phyloP scores from a whole-genome alignment of 1,284 basidiomycete genomes.

The Athelia sp. region DNA sequence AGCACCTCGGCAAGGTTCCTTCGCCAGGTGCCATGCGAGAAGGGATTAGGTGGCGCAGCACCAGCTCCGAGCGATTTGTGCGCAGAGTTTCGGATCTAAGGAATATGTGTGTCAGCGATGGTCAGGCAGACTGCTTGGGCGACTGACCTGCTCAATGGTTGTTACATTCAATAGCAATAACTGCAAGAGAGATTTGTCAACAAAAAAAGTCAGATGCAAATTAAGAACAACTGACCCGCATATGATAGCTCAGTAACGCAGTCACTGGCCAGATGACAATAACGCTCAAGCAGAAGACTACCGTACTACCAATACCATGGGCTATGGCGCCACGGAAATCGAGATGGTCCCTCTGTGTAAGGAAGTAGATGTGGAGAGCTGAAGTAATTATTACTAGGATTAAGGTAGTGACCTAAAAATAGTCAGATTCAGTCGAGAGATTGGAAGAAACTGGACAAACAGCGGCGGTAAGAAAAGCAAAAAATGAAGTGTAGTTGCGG shows the following conservation, averaged over 20 bases:
- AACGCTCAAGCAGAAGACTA: conserved; percentile 68
- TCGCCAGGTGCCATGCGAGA: conserved; percentile 70
- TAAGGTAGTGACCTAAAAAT: conserved; percentile 55
- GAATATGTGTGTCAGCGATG: conserved; percentile 7
- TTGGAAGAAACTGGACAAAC: conserved; percentile 40
- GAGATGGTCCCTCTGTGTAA: conserved; percentile 49
- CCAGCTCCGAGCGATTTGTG: conserved; percentile 63
- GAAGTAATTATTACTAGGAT: conserved; percentile 78
- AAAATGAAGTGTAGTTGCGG: conserved; percentile 89
- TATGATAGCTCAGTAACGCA: conserved; percentile 78
- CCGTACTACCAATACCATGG: conserved; percentile 68
- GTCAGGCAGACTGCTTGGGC: conserved; percentile 3
- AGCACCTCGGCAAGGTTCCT: conserved; percentile 64
- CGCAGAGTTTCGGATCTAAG: conserved; percentile 72
- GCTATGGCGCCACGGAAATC: conserved; percentile 55
- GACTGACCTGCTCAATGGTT: conserved; percentile 86
- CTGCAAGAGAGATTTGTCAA: conserved; percentile 30
- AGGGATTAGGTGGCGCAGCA: conserved; percentile 65
- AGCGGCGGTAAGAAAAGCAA: conserved; percentile 68
- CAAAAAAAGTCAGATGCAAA: conserved; percentile 1
- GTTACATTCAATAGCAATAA: conserved; percentile 81
- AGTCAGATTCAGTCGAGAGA: conserved; percentile 7
- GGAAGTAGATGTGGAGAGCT: conserved; percentile 72
- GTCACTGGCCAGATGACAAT: conserved; percentile 76
- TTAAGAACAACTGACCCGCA: conserved; percentile 55